Evolutionary conservation across 768 basidiomycete species (phyloP).

Genomic region (Rhizopogon vinicolor): DNA sequence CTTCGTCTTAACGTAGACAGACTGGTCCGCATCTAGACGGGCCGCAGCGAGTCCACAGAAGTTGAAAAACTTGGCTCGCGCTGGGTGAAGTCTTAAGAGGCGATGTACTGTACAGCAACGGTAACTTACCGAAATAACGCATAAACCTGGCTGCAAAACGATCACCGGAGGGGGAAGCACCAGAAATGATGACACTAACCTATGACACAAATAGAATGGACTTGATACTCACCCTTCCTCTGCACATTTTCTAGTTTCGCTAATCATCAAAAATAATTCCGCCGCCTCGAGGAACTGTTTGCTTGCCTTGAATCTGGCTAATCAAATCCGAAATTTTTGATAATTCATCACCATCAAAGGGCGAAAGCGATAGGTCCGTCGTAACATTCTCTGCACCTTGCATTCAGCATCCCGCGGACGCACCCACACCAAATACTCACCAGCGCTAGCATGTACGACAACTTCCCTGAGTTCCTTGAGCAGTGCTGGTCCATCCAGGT

Average conservation of each 20-base stretch:
- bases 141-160: slow-evolving; percentile 34
- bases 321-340: slow-evolving; percentile 5
- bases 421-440: slow-evolving; percentile 5
- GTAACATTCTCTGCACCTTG: too few relatives aligned
- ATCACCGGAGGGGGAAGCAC: background rate
- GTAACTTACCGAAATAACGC: slow-evolving; percentile 35
- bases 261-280: background rate
- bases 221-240: background rate
- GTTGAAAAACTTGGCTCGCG: slow-evolving; percentile 35
- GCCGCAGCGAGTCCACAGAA: slow-evolving; percentile 43
- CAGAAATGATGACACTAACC: background rate
- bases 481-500: background rate
- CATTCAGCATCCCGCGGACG: slow-evolving; percentile 6
- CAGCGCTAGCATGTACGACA: slow-evolving; percentile 12
- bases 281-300: background rate
- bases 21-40: slow-evolving; percentile 41
- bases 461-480: slow-evolving; percentile 2
- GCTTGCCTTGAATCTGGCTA: slow-evolving; percentile 1
- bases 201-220: slow-evolving; percentile 1
- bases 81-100: slow-evolving; percentile 2
- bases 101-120: background rate
- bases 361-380: slow-evolving; percentile 1
- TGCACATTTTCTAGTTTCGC: background rate
- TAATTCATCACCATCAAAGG: slow-evolving; percentile 6
- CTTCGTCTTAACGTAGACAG: slow-evolving; percentile 22